Evolutionary conservation across 441 rosid genomes (phyloP).

Genomic region (Hura crepitans): DNA sequence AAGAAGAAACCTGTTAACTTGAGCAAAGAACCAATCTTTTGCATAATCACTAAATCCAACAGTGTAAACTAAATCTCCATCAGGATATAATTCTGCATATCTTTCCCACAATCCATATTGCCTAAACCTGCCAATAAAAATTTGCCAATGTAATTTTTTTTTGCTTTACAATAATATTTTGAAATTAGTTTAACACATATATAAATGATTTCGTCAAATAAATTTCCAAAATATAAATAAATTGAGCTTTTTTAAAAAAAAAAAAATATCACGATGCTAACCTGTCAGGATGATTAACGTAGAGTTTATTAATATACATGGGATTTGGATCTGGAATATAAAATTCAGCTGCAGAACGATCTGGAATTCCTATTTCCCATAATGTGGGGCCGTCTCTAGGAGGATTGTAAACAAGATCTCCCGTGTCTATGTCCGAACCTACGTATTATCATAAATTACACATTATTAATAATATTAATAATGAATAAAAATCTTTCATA

Average conservation of each 20-base stretch:
- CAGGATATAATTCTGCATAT: constrained; percentile 44
- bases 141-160: too few relatives aligned
- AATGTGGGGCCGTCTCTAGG: constrained; percentile 74
- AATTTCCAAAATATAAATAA: too few relatives aligned
- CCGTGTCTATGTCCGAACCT: constrained; percentile 51
- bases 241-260: too few relatives aligned
- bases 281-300: constrained; percentile 68
- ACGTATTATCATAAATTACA: not conserved
- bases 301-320: constrained; percentile 51
- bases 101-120: constrained; percentile 63
- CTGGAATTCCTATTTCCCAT: constrained; percentile 81
- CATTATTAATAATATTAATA: not conserved
- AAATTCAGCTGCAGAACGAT: constrained; percentile 72
- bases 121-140: constrained; percentile 46
- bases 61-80: constrained; percentile 44
- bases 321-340: constrained; percentile 72
- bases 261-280: constrained; percentile 8
- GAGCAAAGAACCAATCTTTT: constrained; percentile 57
- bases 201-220: too few relatives aligned
- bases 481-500: not conserved
- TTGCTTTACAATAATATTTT: too few relatives aligned
- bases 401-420: constrained; percentile 55
- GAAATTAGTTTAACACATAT: too few relatives aligned
- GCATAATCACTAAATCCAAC: constrained; percentile 41
- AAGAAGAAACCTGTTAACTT: constrained; percentile 45